A percentile compares a stretch with the other conserved stretches of the same genome.
Evolutionary conservation across 805 yeast genomes (phyloP).

Genomic region (Saccharomycopsis sp.): DNA sequence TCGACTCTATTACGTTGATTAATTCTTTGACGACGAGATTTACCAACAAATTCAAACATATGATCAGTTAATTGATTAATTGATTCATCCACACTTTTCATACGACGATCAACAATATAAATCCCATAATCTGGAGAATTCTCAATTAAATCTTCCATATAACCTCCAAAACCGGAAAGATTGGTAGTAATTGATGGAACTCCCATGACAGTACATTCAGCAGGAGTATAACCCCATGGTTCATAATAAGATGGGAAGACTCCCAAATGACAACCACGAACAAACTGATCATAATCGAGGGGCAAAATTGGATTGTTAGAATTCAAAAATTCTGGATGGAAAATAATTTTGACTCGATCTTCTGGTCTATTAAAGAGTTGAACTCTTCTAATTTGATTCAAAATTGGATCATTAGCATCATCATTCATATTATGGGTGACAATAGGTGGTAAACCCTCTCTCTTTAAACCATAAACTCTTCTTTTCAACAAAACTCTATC

Average conservation of each 20-base stretch:
- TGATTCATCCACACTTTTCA: conserved; percentile 86
- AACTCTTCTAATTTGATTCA: conserved; percentile 85
- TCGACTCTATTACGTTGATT: conserved; percentile 97
- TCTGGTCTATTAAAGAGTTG: conserved; percentile 81
- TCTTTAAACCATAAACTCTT: conserved; percentile 84
- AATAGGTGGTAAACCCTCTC: conserved; percentile 85
- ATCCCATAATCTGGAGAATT: conserved; percentile 93
- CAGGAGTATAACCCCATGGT: conserved; percentile 99
- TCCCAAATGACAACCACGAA: conserved; percentile 95
- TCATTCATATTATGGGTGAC: conserved; percentile 96
- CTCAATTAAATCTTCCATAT: conserved; percentile 96
- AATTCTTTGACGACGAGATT: conserved; percentile 93
- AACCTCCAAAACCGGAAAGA: conserved; percentile 93
- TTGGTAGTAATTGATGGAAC: conserved; percentile 96
- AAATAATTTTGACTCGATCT: conserved; percentile 88
- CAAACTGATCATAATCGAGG: conserved; percentile 93
- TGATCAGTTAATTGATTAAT: conserved; percentile 81
- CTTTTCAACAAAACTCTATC: conserved; percentile 86
- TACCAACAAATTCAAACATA: conserved; percentile 81
- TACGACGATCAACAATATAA: conserved; percentile 90
- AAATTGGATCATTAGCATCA: conserved; percentile 82
- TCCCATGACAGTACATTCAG: conserved; percentile 99
- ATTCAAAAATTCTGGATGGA: conserved; percentile 95
- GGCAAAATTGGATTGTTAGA: conserved; percentile 91
- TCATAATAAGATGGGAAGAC: conserved; percentile 97